Percentiles rank a stretch among this genome's conserved stretches.
phyloP scores from a whole-genome alignment of 2,329 filamentous ascomycete genomes.

The Blastomyces parvus region DNA sequence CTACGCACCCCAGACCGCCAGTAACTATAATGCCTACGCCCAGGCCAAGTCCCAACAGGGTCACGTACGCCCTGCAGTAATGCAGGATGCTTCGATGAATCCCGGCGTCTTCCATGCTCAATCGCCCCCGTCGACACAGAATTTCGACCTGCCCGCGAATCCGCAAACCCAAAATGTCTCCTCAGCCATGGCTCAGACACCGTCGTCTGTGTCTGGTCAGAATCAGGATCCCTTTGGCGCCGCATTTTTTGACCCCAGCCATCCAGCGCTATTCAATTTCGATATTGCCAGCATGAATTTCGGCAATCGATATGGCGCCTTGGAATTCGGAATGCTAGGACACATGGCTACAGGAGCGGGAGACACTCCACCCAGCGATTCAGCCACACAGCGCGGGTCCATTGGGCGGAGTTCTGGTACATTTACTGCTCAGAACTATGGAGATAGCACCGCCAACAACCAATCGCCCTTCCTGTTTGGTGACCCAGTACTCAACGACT shows the following conservation, averaged over 20 bases:
- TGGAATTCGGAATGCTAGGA: slow-evolving; percentile 92
- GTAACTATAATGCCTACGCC: slow-evolving; percentile 33
- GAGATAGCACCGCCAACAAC: slow-evolving; percentile 37
- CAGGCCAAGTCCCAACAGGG: slow-evolving; percentile 30
- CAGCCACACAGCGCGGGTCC: slow-evolving; percentile 38
- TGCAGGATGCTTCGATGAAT: slow-evolving; percentile 38
- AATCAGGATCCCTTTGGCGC: slow-evolving; percentile 38
- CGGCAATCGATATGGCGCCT: slow-evolving; percentile 87
- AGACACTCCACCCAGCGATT: slow-evolving; percentile 65
- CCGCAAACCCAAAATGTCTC: slow-evolving; percentile 28
- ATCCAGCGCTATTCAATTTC: slow-evolving; percentile 90
- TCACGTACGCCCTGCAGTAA: slow-evolving; percentile 34
- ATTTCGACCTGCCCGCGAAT: slow-evolving; percentile 49
- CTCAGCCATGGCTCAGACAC: slow-evolving; percentile 39
- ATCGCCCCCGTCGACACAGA: slow-evolving; percentile 61
- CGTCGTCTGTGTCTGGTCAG: slow-evolving; percentile 39
- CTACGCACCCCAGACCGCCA: slow-evolving; percentile 32
- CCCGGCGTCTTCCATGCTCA: slow-evolving; percentile 54
- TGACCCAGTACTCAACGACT: slow-evolving; percentile 39
- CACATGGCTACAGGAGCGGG: slow-evolving; percentile 89
- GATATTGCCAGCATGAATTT: slow-evolving; percentile 91
- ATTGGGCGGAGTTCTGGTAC: slow-evolving; percentile 35
- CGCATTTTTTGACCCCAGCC: slow-evolving; percentile 74
- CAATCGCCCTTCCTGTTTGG: slow-evolving; percentile 39
- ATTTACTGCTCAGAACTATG: slow-evolving; percentile 34